Percentiles rank a stretch among this genome's conserved stretches.
Conservation (phyloP, 495 filamentous ascomycete species). For the Podospora pseudoanserina region DNA sequence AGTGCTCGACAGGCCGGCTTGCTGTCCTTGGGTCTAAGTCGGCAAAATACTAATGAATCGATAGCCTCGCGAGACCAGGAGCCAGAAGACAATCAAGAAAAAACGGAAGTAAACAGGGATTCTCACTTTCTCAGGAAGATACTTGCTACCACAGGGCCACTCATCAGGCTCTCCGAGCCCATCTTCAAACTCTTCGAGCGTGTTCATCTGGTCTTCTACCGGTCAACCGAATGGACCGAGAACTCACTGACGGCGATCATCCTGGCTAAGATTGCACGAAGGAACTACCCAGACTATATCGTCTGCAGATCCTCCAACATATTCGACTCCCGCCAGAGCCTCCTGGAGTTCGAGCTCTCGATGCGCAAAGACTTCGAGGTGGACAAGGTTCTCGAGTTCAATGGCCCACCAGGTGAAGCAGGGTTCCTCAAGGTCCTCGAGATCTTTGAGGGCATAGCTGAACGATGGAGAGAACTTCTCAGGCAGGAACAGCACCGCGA, state of each 20-base stretch:
- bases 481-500: conserved; percentile 77
- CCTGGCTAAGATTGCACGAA: conserved; percentile 77
- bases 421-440: conserved; percentile 59
- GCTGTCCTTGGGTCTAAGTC: conserved; percentile 54
- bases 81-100: conserved; percentile 11
- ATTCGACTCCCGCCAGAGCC: conserved; percentile 66
- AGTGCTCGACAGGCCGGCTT: conserved; percentile 73
- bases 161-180: conserved; percentile 71
- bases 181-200: conserved; percentile 85
- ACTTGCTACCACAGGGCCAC: conserved; percentile 71
- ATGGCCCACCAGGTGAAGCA: conserved; percentile 65
- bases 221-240: conserved; percentile 95
- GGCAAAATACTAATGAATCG: conserved; percentile 48
- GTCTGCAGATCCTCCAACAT: conserved; percentile 89
- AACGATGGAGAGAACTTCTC: conserved; percentile 73
- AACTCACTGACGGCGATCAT: conserved; percentile 96
- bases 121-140: conserved; percentile 62
- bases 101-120: conserved; percentile 39
- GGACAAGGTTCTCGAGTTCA: conserved; percentile 81
- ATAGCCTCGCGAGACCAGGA: conserved; percentile 21
- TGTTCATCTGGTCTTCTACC: conserved; percentile 92
- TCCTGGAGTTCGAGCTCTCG: conserved; percentile 87
- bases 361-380: conserved; percentile 78
- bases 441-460: conserved; percentile 70
- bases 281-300: conserved; percentile 87